Evolutionary conservation across 2,329 filamentous ascomycete species (phyloP), one percentile per base, ranked within the genome.

Genomic region (Verticillium dahliae): DNA sequence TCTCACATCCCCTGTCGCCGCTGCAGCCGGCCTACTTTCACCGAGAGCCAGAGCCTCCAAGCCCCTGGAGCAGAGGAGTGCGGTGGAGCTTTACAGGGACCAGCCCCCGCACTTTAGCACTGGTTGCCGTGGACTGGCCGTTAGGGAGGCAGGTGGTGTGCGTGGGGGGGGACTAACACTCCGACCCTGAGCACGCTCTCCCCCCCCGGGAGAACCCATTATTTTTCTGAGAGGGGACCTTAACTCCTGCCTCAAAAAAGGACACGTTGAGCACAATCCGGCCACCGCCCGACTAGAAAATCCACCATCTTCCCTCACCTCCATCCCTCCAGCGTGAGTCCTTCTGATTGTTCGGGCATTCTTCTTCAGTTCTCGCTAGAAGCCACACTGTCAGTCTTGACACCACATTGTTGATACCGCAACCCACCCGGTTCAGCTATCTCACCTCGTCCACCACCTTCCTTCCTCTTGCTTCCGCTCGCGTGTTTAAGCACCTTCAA

Each of bases 401-500:
- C 27, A 27, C n/a, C 4, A 22, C 45, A 10, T 11, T 22, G 45
- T 50, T 50, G 45, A 50, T 50, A 50, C 45, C 45, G 45, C n/a
- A 50, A n/a, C 22, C 13, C 45, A 50, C 45, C 45, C 45, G 45
- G 45, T 50, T 50, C 45, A 50, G 45, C 45, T 50, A n/a, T n/a
- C 45, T 50, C 9, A 22, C 45, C 33, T 35, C 56, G 33, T 50
- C 52, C 37, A 56, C 52, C 56, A 41, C 35, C 37, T 33, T 31
- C 55, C 41, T 22, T 57, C 18, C 50, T 56, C 27, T 41, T 58
- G n/a, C 7, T 18, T 61, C 41, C 18, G 56, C 57, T 45, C 58
- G 38, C 33, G 39, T 38, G 63, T 62, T 62, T 60, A 58, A 63
- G 61, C 18, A 50, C 61, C 63, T 69, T 67, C 83, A 87, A 73